Percentiles rank a stretch among this genome's conserved stretches.
These are phyloP conservation scores for Thalassiosira mediterranea DNA, from an alignment of 352 stramenopile species.

Conservation along the genomic window DNA sequence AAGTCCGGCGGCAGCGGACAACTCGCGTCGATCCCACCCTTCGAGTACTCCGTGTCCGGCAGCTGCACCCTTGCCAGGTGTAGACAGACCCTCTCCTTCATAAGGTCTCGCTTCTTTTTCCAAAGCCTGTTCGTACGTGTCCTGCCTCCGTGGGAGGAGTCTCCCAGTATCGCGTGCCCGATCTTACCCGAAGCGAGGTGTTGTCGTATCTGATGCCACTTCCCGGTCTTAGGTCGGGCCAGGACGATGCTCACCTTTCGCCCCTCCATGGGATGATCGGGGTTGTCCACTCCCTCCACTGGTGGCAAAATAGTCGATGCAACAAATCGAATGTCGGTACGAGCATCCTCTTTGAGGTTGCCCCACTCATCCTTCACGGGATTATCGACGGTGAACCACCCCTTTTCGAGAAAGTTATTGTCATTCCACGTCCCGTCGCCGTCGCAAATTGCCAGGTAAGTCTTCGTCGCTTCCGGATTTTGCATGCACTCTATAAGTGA, in stretches of 20 bases:
- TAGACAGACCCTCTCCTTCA: conserved; percentile 64
- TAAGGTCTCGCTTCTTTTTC: conserved; percentile 59
- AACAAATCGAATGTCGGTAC: conserved; percentile 48
- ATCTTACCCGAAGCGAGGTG: conserved; percentile 40
- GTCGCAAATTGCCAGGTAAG: conserved; percentile 52
- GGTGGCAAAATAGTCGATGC: conserved; percentile 28
- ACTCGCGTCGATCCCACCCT: conserved; percentile 59
- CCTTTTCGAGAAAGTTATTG: conserved; percentile 34
- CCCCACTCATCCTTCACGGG: conserved; percentile 53
- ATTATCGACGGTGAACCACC: conserved; percentile 53
- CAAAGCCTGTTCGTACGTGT: conserved; percentile 52
- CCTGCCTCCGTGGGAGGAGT: conserved; percentile 46
- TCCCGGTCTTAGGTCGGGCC: conserved; percentile 43
- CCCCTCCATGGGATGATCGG: conserved; percentile 33
- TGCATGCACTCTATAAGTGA: conserved; percentile 56
- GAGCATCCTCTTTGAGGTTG: conserved; percentile 37
- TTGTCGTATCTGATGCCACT: conserved; percentile 60
- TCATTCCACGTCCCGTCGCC: conserved; percentile 49
- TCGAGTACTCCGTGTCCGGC: conserved; percentile 42
- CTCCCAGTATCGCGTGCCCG: conserved; percentile 58
- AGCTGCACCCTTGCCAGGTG: conserved; percentile 68
- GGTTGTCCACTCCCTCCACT: conserved; percentile 2
- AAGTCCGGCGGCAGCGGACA: conserved; percentile 67
- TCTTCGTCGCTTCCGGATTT: conserved; percentile 41
- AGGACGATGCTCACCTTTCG: conserved; percentile 48